Percentiles rank a stretch among this genome's conserved stretches.
These are phyloP conservation scores for Candida labiduridarum DNA, from an alignment of 1,139 yeast genomes.

Conservation along the genomic window DNA sequence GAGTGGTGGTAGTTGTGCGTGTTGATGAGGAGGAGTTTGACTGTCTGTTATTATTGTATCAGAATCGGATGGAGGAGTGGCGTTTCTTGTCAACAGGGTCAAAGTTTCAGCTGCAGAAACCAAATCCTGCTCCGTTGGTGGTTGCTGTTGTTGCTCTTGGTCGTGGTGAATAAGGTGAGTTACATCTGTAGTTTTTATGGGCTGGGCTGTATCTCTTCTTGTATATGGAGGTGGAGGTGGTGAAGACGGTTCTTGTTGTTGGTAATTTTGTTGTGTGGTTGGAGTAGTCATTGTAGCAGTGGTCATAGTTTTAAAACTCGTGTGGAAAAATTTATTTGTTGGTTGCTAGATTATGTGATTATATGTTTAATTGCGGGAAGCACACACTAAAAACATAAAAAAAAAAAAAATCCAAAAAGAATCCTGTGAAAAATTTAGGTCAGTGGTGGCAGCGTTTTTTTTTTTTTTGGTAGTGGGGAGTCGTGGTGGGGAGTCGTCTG, in stretches of 20 bases:
- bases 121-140: constrained; percentile 26
- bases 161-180: neutral
- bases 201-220: neutral
- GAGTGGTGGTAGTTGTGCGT: neutral
- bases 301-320: neutral
- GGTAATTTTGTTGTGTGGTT: constrained; percentile 2
- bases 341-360: too few relatives aligned
- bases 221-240: constrained; percentile 13
- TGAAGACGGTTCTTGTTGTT: constrained; percentile 5
- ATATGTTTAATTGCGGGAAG: too few relatives aligned
- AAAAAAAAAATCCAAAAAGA: neutral
- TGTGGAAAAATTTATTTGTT: neutral
- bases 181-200: constrained; percentile 1
- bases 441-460: neutral
- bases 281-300: constrained; percentile 1
- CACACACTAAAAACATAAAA: neutral
- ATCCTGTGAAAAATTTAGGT: neutral
- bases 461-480: too few relatives aligned
- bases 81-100: constrained; percentile 33
- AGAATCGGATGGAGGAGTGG: constrained; percentile 19
- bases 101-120: constrained; percentile 48
- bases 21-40: constrained; percentile 13
- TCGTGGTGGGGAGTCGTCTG: too few relatives aligned
- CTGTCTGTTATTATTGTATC: constrained; percentile 12
- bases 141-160: neutral